Evolutionary conservation across 2,329 filamentous ascomycete species (phyloP).

Genomic region (Arthrobotrys megalospora): DNA sequence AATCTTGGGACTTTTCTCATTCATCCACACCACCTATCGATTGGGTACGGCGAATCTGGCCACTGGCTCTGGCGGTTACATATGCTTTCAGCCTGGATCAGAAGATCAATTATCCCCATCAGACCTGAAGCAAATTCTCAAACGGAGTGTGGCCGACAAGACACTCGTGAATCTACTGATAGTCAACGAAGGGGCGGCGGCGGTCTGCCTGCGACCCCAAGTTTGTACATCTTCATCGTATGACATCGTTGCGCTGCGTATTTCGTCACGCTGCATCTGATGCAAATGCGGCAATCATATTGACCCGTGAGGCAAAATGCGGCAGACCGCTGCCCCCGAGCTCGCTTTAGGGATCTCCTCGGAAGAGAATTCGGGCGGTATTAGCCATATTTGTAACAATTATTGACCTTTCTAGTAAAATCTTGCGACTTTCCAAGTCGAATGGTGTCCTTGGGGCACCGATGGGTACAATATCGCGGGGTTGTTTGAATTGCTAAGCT

Average conservation of each 20-base stretch:
- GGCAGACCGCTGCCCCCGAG: slow-evolving; percentile 1
- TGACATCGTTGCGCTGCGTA: slow-evolving; percentile 25
- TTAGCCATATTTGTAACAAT: slow-evolving; percentile 1
- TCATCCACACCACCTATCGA: slow-evolving; percentile 39
- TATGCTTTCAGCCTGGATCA: slow-evolving; percentile 53
- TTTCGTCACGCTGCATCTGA: slow-evolving; percentile 41
- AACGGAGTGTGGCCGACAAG: slow-evolving; percentile 46
- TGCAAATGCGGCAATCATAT: slow-evolving; percentile 3
- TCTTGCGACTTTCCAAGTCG: not conserved
- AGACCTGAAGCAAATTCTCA: slow-evolving; percentile 18
- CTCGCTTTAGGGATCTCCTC: not conserved
- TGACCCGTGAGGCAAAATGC: slow-evolving; percentile 26
- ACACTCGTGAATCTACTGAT: slow-evolving; percentile 12
- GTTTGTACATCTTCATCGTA: not conserved
- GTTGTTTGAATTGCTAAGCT: slow-evolving; percentile 4
- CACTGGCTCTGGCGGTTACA: slow-evolving; percentile 39
- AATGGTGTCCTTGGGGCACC: not conserved
- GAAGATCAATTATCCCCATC: slow-evolving; percentile 43
- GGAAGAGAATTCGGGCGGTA: not conserved
- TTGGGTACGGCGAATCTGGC: slow-evolving; percentile 42
- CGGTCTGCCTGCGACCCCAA: slow-evolving; percentile 7
- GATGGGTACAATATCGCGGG: not conserved
- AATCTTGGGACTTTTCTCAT: slow-evolving; percentile 26
- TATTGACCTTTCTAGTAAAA: not conserved
- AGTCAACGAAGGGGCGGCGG: slow-evolving; percentile 3